phyloP scores from a whole-genome alignment of 2,329 filamentous ascomycete species.

The Pleurostoma richardsiae region DNA sequence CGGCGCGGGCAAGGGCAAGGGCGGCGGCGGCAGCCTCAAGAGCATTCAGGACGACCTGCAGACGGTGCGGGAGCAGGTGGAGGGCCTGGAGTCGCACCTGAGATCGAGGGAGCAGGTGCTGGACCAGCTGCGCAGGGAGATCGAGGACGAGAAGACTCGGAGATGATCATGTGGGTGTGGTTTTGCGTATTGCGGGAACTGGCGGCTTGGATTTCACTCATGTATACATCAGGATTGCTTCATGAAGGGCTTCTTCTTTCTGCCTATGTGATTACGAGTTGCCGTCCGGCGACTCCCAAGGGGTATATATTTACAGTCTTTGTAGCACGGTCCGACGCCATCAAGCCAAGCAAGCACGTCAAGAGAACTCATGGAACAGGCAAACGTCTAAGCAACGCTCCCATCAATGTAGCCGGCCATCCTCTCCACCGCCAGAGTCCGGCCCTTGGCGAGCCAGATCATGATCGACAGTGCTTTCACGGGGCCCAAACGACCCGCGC shows the following conservation, averaged over 20 bases:
- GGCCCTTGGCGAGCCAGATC: slow-evolving; percentile 47
- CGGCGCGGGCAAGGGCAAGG: slow-evolving; percentile 57
- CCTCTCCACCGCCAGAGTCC: slow-evolving; percentile 40
- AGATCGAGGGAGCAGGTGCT: slow-evolving; percentile 70
- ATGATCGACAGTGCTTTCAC: slow-evolving; percentile 45
- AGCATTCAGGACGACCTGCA: slow-evolving; percentile 79
- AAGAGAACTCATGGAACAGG: not conserved
- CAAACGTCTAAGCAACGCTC: slow-evolving; percentile 32
- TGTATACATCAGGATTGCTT: no score
- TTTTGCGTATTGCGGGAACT: no score
- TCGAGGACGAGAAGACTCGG: slow-evolving; percentile 76
- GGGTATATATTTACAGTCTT: no score
- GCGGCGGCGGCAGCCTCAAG: slow-evolving; percentile 69
- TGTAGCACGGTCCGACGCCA: no score
- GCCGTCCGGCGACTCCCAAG: no score
- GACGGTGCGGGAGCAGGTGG: slow-evolving; percentile 90
- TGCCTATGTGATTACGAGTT: no score
- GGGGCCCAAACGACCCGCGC: slow-evolving; percentile 40
- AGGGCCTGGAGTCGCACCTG: slow-evolving; percentile 81
- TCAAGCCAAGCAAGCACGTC: no score
- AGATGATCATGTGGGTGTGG: slow-evolving; percentile 23
- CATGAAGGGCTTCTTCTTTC: no score
- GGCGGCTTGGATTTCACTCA: no score
- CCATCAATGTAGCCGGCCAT: slow-evolving; percentile 42
- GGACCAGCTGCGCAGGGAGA: slow-evolving; percentile 71